Evolutionary conservation across 441 rosid genomes (phyloP).

Genomic region (Populus hybrid): DNA sequence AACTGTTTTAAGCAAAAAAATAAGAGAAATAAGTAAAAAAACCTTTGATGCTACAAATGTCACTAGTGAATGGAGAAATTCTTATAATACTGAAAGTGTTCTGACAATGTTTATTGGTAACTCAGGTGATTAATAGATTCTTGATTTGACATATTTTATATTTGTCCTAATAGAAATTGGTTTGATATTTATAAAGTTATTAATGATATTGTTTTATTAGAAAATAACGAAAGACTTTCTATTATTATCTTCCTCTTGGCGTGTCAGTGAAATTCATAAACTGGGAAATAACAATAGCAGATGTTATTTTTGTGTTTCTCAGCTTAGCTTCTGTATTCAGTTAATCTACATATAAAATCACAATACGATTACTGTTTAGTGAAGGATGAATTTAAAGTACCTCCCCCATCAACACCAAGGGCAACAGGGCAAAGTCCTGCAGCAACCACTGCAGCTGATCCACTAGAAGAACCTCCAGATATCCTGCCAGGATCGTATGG

Average conservation of each 20-base stretch:
- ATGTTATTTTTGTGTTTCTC: background rate
- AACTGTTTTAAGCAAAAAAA: too few relatives aligned
- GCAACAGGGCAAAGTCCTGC: conserved; percentile 76
- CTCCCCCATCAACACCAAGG: conserved; percentile 87
- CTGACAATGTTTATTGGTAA: too few relatives aligned
- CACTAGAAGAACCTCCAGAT: conserved; percentile 73
- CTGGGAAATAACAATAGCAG: background rate
- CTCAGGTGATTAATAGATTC: background rate
- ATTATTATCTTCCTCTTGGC: background rate
- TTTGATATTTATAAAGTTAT: background rate
- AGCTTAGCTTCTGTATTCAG: background rate
- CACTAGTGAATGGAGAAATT: too few relatives aligned
- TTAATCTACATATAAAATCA: background rate
- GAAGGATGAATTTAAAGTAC: conserved; percentile 27
- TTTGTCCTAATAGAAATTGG: background rate
- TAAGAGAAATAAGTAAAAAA: too few relatives aligned
- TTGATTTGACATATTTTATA: background rate
- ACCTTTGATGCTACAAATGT: too few relatives aligned
- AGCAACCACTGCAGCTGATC: conserved; percentile 76
- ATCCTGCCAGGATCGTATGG: conserved; percentile 50
- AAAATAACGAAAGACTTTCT: background rate
- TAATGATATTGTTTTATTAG: background rate
- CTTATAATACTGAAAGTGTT: background rate
- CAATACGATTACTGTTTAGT: background rate
- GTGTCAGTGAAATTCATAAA: background rate